Conservation (phyloP, 306 rosid species). For the Cucumis sativus region Cucumber_9930_V3 NC_026657.2:33909501-33910000, state of each 20-base stretch:
- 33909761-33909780: too few species aligned
- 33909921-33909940: not conserved
- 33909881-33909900: not conserved
- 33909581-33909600: not conserved
- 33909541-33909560: not conserved
- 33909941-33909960: conserved; percentile 32
- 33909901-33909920: not conserved
- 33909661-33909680: not conserved
- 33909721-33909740: not conserved
- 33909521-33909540: not conserved
- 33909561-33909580: not conserved
- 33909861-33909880: too few species aligned
- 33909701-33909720: not conserved
- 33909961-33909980: conserved; percentile 66
- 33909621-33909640: not conserved
- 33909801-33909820: too few species aligned
- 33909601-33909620: not conserved
- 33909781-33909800: too few species aligned
- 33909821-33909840: too few species aligned
- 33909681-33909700: not conserved
- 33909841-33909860: too few species aligned
- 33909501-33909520: not conserved
- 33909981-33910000: conserved; percentile 32
- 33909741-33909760: not conserved
- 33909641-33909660: not conserved